These are phyloP conservation scores for Ceratobasidium sp. DNA, from an alignment of 1,284 basidiomycete species.

Conservation along the genomic window DNA sequence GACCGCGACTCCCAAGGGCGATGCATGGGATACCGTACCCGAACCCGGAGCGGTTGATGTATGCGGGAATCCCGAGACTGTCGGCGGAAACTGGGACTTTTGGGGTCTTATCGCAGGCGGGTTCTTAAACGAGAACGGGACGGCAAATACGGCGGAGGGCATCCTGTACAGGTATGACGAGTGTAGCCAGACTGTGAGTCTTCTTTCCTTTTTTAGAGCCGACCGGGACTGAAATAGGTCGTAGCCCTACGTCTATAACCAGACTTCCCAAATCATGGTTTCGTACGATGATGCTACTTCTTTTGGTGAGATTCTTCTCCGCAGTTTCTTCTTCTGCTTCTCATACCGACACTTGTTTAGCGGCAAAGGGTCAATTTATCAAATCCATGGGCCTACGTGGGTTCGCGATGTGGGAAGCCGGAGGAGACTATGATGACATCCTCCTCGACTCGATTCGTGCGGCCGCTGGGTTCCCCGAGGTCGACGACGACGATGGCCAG, in stretches of 20 bases:
- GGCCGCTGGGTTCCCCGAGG: constrained; percentile 46
- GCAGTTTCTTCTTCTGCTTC: not conserved
- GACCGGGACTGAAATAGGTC: not conserved
- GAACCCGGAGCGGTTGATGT: constrained; percentile 53
- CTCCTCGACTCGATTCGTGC: constrained; percentile 62
- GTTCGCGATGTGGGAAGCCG: constrained; percentile 70
- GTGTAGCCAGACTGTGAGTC: constrained; percentile 72
- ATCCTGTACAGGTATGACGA: constrained; percentile 64
- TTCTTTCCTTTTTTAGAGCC: not conserved
- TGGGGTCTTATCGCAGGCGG: constrained; percentile 64
- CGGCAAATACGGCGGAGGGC: constrained; percentile 52
- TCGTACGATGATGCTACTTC: constrained; percentile 67
- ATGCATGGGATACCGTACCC: constrained; percentile 61
- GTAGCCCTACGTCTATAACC: constrained; percentile 70
- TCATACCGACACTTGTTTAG: constrained; percentile 14
- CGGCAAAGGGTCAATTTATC: constrained; percentile 67
- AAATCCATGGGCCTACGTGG: constrained; percentile 60
- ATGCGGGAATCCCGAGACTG: constrained; percentile 57
- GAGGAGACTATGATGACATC: constrained; percentile 64
- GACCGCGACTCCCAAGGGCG: constrained; percentile 57
- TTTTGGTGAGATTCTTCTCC: constrained; percentile 49
- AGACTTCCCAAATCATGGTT: constrained; percentile 60
- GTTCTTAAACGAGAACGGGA: constrained; percentile 62
- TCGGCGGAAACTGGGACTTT: constrained; percentile 64
- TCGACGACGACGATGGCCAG: constrained; percentile 1